Evolutionary conservation across 2,329 filamentous ascomycete species (phyloP), one percentile per base, ranked within the genome.

Genomic region (Alternaria novae-zelandiae): DNA sequence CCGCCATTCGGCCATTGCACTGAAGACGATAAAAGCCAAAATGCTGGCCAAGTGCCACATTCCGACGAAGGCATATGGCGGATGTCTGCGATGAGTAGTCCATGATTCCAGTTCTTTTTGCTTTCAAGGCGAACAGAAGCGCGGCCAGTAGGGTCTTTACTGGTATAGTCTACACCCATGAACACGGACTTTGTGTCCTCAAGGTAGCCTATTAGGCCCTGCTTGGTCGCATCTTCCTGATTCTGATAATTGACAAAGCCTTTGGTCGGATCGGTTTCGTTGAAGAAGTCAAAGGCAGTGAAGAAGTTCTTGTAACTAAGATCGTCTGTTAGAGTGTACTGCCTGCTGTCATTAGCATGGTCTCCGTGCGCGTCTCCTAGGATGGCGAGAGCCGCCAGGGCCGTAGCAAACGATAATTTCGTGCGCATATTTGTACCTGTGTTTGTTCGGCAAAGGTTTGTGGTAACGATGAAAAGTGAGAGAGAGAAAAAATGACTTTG

Each of bases 91-190:
- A 81, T 58, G 6, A 79, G 57, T 7, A 80, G 65, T 1, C 78
- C 77, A 2, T 72, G 57, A 53, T 75, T 78, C 63, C 66, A 80
- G 1, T 56, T 68, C 36, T 73, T 72, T 8, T 70, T 79, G 66
- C 73, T 73, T 54, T 75, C 73, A 13, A 77, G 54, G 11, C 79
- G 74, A 3, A 80, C 70, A 12, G 70, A 73, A 4, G 72, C 66
- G 10, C 78, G 73, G 3, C 78, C 78, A 9, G 61, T 55, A 5
- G 72, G 57, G 12, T 70, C 66, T 3, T 71, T 69, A 56, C 63
- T 79, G 11, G 67, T 80, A 57, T 69, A 70, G 66, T 86, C 83
- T 20, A 83, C 82, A 54, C 83, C 83, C 6, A 86, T 54, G 57
- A 67, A 79, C 59, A 75, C 55, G 28, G 69, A 71, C 13, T 64